phyloP scores from a whole-genome alignment of 257 asterid species.

The Solanum habrochaites region DNA sequence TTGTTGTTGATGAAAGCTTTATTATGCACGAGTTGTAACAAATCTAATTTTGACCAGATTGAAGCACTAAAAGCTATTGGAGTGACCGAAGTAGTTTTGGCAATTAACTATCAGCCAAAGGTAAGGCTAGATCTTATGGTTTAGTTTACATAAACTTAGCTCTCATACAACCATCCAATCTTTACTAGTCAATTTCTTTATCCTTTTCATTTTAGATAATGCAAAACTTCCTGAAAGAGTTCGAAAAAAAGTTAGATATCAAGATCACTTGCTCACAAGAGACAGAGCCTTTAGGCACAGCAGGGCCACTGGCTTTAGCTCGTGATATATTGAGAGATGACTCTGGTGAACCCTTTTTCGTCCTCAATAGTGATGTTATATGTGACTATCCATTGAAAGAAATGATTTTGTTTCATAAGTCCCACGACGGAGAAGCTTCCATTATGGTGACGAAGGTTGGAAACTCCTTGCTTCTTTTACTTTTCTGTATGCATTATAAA shows the following conservation, averaged over 20 bases:
- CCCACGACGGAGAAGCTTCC: conserved; percentile 81
- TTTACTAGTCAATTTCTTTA: background rate
- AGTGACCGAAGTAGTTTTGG: conserved; percentile 91
- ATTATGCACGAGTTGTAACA: background rate
- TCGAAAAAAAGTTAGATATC: conserved; percentile 59
- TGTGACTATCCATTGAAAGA: conserved; percentile 64
- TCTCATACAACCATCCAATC: background rate
- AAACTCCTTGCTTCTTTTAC: background rate
- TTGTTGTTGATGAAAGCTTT: background rate
- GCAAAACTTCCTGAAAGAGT: conserved; percentile 75
- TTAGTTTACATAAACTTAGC: background rate
- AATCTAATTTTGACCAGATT: conserved; percentile 31
- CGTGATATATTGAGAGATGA: conserved; percentile 51
- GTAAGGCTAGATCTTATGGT: conserved; percentile 10
- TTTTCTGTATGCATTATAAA: background rate
- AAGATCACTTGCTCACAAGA: conserved; percentile 82
- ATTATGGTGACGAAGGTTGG: conserved; percentile 59
- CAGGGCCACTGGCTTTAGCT: conserved; percentile 94
- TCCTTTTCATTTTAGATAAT: conserved; percentile 33
- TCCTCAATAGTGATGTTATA: conserved; percentile 78
- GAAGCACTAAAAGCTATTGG: conserved; percentile 91
- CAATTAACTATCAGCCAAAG: conserved; percentile 97
- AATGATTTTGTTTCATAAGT: conserved; percentile 71
- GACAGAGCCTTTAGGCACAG: conserved; percentile 90
- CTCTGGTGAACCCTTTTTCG: conserved; percentile 73